Base-by-base conservation (phyloP, 495 filamentous ascomycete species). In the Neurospora discreta region DNA sequence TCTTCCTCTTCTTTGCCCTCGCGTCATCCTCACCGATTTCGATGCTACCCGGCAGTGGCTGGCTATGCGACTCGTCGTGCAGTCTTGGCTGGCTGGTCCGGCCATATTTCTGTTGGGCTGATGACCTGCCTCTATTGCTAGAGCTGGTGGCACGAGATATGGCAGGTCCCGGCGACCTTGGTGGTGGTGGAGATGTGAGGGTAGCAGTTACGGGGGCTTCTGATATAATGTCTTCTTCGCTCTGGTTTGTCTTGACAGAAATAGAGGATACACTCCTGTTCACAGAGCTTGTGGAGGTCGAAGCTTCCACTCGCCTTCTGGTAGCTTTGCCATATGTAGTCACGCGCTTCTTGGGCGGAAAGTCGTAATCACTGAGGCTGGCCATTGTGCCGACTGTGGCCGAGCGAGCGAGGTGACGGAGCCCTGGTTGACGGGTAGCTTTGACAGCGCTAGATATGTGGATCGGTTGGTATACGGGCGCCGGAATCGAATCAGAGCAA, bases 281-380 rank as follows among this genome's bases (percentile, higher is more conserved):
- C 6, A 65, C 15, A 26, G 52, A 33, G 39, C 42, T 69, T 38
- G 65, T 70, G 67, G 70, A 58, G 9, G 70, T 69, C 18, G 79
- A 70, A 26, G 81, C 72, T 18, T 77, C 73, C 43, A 73, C 42
- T 69, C 80, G 76, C 74, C 72, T 79, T 68, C 75, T 80, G 8
- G 75, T 60, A 39, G 75, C 74, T 42, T 80, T 84, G 43, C 83
- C 83, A 72, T 85, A 85, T 11, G 83, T 85, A 16, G 72, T 78
- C 36, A 79, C 69, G 38, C 75, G 78, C 73, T 75, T 81, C 71
- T 80, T 81, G 69, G 80, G 77, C 39, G 76, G 75, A 71, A 79
- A 79, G 70, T 80, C 78, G 46, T 77, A 76, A 39, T 83, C 82
- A 36, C 74, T 76, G 60, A 76, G 77, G 11, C 67, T 78, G 16